These are phyloP conservation scores for Zygosaccharomyces rouxii DNA, from an alignment of 805 yeast genomes.

Conservation along the genomic window DNA sequence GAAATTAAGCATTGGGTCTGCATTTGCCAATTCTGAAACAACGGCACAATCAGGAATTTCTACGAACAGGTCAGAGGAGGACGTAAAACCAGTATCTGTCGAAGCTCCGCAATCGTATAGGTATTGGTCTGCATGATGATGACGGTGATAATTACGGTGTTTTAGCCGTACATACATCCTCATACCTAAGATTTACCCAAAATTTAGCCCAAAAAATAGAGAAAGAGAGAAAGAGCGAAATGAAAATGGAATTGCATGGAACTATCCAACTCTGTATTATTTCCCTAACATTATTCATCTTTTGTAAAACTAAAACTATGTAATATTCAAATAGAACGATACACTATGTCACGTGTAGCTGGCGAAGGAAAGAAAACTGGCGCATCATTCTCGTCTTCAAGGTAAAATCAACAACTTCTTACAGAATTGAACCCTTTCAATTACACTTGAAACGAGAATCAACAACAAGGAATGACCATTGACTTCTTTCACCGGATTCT, in stretches of 20 bases:
- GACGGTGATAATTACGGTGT: background rate
- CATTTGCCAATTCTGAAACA: slow-evolving; percentile 16
- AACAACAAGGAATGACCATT: background rate
- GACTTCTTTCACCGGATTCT: background rate
- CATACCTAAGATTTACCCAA: background rate
- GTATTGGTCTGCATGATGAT: slow-evolving; percentile 55
- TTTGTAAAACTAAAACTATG: background rate
- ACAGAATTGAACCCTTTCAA: background rate
- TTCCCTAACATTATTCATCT: background rate
- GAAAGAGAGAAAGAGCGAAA: background rate
- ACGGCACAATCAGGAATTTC: slow-evolving; percentile 11
- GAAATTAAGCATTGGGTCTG: slow-evolving; percentile 29
- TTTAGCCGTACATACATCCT: background rate
- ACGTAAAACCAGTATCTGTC: slow-evolving; percentile 51
- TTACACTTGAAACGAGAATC: background rate
- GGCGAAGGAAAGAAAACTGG: background rate
- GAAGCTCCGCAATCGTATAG: slow-evolving; percentile 61
- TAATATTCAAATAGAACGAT: background rate
- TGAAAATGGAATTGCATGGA: background rate
- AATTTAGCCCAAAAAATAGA: background rate
- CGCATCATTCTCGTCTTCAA: background rate
- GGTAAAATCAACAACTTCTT: background rate
- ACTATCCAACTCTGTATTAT: background rate
- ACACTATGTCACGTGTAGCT: background rate
- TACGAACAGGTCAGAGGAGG: slow-evolving; percentile 32